Evolutionary conservation across 169 alveolate genomes (phyloP), one percentile per base, ranked within the genome.

Genomic region (Eimeria sp.): DNA sequence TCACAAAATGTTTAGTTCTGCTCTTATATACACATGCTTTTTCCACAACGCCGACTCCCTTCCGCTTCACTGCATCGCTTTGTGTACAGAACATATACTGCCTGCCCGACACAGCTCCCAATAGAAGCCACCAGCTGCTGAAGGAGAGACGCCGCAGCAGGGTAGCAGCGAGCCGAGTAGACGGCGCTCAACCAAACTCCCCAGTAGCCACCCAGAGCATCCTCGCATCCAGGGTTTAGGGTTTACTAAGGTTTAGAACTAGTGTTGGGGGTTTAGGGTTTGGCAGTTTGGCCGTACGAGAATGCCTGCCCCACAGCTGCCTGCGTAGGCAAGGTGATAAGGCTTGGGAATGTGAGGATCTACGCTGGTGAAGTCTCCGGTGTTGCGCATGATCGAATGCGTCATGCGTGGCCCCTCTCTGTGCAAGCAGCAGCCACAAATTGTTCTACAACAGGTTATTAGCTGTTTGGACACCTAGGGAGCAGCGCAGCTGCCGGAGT

Each of bases 251-350:
- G n/a, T n/a, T n/a, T n/a, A n/a, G n/a, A n/a, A n/a, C n/a, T 73
- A 25, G 40, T 9, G 40, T 20, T 25, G 6, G 14, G 78, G 78
- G 78, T 67, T 67, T 5, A 67, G 40, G 78, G 78, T 27, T 67
- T 67, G 14, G 40, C n/a, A n/a, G 27, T 27, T 40, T 30, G 5
- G 89, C 2, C 89, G 40, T 34, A 78, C 89, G 4, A 78, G 89
- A 27, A 78, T 78, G 40, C 89, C 89, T 11, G 89, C 89, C 49
- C 89, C 89, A 22, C 67, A 78, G 30, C 89, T 78, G 89, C 89
- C 89, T 27, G 89, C 89, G 30, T 78, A 78, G 9, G 89, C 89
- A 34, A 78, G 63, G 40, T 45, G 67, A 30, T 27, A 78, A 22
- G 89, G 89, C 65, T 9, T 34, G n/a, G 89, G 89, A 20, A 78